Base-by-base conservation (phyloP, 2,329 filamentous ascomycete genomes). In the Colletotrichum phormii region DNA sequence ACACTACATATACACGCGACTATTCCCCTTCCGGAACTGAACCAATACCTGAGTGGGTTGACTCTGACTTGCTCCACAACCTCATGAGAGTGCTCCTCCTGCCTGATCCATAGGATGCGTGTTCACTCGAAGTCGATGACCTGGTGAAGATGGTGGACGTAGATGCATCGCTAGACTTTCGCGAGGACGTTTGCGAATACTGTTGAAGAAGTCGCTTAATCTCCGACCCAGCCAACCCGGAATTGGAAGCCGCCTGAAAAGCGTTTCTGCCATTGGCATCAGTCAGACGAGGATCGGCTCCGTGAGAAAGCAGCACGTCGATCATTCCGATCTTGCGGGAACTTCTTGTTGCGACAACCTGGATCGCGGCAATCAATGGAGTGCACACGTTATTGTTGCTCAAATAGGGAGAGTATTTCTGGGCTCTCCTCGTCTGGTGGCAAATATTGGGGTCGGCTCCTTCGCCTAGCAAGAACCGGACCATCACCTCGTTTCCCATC, bases 401-500 rank as follows among this genome's bases (percentile, higher is more conserved):
- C 29, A 22, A 18, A 1, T 46, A 35, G 5, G 66, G 55, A 26
- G 71, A 73, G 0, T 24, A 24, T 9, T n/a, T 22, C 13, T 46
- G 35, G 9, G 49, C 22, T 24, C 33, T 51, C 12, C 65, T 68
- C 24, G 73, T 75, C 3, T 74, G 75, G 0, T 76, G 77, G 22
- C 62, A 66, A 35, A 77, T 77, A 31, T 81, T 77, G 3, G 78
- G 77, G 1, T 77, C 66, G 3, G 79, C 78, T 2, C 74, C 74
- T 35, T 54, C 60, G 1, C 57, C 58, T 22, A 80, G 64, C 37
- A 80, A 57, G 24, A 75, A 74, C n/a, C 62, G 42, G 5, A 78
- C 79, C 79, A 80, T 81, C 8, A 68, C 71, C 46, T 75, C 68
- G 33, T 81, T 81, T 3, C 78, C 78, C 60, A 76, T 76, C 61